Evolutionary conservation across 2,329 filamentous ascomycete species (phyloP).

Genomic region (Trichoderma gracile): DNA sequence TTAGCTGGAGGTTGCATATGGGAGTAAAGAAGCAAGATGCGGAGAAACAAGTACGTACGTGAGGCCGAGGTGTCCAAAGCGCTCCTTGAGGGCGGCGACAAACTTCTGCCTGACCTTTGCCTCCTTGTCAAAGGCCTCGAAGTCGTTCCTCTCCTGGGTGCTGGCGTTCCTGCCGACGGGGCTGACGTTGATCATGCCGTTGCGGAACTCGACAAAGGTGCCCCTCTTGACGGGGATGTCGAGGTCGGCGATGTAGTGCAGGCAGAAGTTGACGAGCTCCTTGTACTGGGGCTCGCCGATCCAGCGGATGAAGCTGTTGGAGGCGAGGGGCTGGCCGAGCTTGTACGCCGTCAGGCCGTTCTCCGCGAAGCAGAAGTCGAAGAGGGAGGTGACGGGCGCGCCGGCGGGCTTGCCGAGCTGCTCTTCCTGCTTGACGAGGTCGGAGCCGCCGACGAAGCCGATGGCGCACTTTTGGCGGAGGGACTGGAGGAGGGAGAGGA

Average conservation of each 20-base stretch:
- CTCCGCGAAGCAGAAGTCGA: conserved; percentile 97
- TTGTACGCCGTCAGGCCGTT: conserved; percentile 93
- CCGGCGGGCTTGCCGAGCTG: conserved; percentile 71
- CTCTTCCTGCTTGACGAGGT: conserved; percentile 93
- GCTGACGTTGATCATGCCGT: conserved; percentile 86
- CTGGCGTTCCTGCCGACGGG: conserved; percentile 86
- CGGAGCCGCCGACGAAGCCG: conserved; percentile 89
- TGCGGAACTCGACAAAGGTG: conserved; percentile 85
- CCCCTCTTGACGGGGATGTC: conserved; percentile 81
- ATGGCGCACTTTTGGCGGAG: conserved; percentile 88
- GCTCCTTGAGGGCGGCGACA: conserved; percentile 72
- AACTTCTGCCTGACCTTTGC: conserved; percentile 76
- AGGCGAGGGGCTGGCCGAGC: conserved; percentile 71
- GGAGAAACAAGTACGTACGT: conserved; percentile 69
- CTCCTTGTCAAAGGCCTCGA: conserved; percentile 75
- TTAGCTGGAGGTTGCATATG: conserved; percentile 4
- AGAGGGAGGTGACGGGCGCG: conserved; percentile 74
- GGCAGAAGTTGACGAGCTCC: conserved; percentile 70
- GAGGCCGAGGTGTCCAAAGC: conserved; percentile 79
- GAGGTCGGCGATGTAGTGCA: conserved; percentile 82
- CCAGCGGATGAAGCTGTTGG: conserved; percentile 87
- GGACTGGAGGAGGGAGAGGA: conserved; percentile 74
- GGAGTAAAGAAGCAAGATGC: too few relatives aligned
- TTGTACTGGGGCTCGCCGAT: conserved; percentile 84
- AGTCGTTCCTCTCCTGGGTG: conserved; percentile 76